Percentiles rank a stretch among this genome's conserved stretches.
Evolutionary conservation across 441 rosid genomes (phyloP).

Genomic region (Erodium chrysanthum): DNA sequence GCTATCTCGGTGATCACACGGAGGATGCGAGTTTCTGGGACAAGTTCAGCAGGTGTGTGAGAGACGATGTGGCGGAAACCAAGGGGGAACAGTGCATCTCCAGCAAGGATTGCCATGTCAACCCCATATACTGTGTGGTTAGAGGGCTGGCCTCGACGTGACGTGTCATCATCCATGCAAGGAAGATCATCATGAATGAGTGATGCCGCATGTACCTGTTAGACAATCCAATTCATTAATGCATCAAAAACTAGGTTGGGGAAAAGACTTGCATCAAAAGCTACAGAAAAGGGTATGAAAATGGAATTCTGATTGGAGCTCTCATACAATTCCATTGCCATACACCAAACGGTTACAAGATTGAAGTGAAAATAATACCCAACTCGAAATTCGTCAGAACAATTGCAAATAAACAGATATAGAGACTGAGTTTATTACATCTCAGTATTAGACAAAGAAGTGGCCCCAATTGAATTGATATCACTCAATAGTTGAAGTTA

Average conservation of each 20-base stretch:
- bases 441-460: background rate
- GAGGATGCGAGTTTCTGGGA: slow-evolving; percentile 51
- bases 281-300: too few relatives aligned
- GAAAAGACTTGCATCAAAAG: too few relatives aligned
- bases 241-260: background rate
- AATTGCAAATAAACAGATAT: background rate
- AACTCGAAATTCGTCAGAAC: background rate
- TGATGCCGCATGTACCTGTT: slow-evolving; percentile 84
- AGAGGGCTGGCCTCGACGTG: slow-evolving; percentile 75
- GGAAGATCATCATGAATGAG: slow-evolving; percentile 89
- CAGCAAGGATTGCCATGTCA: slow-evolving; percentile 86
- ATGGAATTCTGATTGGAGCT: too few relatives aligned
- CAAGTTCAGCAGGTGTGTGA: slow-evolving; percentile 55
- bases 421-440: background rate
- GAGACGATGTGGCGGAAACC: slow-evolving; percentile 75
- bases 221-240: background rate
- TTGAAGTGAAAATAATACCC: too few relatives aligned
- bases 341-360: background rate
- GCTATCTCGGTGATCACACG: slow-evolving; percentile 78
- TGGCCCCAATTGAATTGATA: background rate
- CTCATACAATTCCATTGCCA: background rate
- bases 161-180: slow-evolving; percentile 77
- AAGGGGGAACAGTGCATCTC: slow-evolving; percentile 89
- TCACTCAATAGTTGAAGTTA: too few relatives aligned
- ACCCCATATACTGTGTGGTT: slow-evolving; percentile 63